Evolutionary conservation across 2,329 filamentous ascomycete genomes (phyloP), one percentile per base, ranked within the genome.

Genomic region (Nothophaeocryptopus gaeumannii): DNA sequence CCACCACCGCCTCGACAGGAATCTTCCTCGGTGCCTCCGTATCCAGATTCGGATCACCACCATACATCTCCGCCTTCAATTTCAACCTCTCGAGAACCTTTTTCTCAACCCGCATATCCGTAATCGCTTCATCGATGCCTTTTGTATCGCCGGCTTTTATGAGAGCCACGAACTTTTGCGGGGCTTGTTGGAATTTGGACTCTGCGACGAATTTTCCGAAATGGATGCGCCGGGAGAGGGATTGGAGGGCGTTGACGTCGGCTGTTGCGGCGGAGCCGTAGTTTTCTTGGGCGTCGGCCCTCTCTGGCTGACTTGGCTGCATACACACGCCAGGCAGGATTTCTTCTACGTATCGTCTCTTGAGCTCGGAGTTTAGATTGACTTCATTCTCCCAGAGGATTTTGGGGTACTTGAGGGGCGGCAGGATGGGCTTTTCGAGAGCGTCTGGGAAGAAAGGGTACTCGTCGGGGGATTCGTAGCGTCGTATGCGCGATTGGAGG

Each of bases 161-260:
- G 71, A 97, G 72, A 55, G 77, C 77, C 5, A 88, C 91, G 68
- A 92, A 99, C 55, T 75, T 80, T 62, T 91, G 88, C 29, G 83
- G 80, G 60, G 97, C 88, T 39, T 86, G 85, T 62, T 81, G 81
- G 72, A 96, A 99, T 74, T 99, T 99, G 52, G 86, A 85, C 78
- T 99, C 93, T 37, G 93, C 93, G 8, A 99, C 93, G 65, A 97
- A 97, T 74, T 97, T 99, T 61, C 93, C 93, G 74, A 96, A 99
- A 72, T 99, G 93, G 61, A 99, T 93, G 47, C 93, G 79, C 36
- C 92, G 81, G 34, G 89, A 95, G 39, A 99, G 74, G 3, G 93
- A 88, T 75, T 99, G 93, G 57, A 99, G 76, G 63, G 88, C 92
- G 45, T 82, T 80, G 54, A 99, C 93, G 71, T 99, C 93, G 67